Conservation (phyloP, 2,329 filamentous ascomycete species). For the Arthroderma sp. region DNA sequence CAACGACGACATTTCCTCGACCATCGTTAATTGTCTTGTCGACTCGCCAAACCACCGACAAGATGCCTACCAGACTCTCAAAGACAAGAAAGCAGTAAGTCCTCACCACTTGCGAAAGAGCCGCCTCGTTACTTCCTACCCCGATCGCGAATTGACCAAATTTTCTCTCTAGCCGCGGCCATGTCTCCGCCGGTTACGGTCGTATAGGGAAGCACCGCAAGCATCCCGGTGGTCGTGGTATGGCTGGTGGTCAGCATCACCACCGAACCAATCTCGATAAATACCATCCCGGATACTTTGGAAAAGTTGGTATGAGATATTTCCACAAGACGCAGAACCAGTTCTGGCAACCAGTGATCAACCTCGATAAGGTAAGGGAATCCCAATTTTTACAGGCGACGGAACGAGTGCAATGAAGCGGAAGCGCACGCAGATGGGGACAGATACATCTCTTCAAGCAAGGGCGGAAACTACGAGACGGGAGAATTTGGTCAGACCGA, state of each 20-base stretch:
- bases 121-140: background rate
- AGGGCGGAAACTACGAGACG: no score
- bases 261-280: conserved; percentile 87
- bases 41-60: conserved; percentile 29
- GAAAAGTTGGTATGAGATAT: conserved; percentile 89
- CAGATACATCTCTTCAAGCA: no score
- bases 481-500: no score
- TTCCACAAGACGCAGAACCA: conserved; percentile 95
- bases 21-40: conserved; percentile 20
- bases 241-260: conserved; percentile 99
- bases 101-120: conserved; percentile 6
- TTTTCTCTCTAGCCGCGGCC: conserved; percentile 58
- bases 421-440: no score
- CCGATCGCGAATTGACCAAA: background rate
- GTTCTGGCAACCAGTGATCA: conserved; percentile 98
- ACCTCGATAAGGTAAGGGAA: conserved; percentile 79
- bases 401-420: background rate
- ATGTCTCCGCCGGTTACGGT: conserved; percentile 97
- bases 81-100: conserved; percentile 39
- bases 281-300: conserved; percentile 98
- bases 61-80: conserved; percentile 39
- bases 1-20: background rate
- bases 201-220: conserved; percentile 99
- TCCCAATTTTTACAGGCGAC: background rate
- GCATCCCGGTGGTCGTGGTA: conserved; percentile 65